These are phyloP conservation scores for Mortierella sp. DNA, from an alignment of 371 early-diverging fungal genomes.

Conservation along the genomic window DNA sequence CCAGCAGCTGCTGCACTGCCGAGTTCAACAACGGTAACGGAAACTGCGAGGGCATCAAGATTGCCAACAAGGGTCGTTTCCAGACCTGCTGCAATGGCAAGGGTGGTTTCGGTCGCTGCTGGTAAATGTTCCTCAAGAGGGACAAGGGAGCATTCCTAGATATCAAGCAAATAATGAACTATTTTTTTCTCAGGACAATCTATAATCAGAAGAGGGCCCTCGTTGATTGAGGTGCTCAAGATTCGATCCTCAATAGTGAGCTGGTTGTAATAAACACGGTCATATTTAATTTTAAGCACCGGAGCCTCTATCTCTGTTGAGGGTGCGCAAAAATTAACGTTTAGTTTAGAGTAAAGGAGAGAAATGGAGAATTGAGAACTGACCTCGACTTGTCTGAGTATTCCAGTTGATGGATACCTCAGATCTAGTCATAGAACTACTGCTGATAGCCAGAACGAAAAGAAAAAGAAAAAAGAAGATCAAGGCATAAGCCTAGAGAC, in stretches of 20 bases:
- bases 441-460: too few relatives aligned
- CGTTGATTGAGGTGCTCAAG: not conserved
- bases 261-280: constrained; percentile 1
- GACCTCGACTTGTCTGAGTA: not conserved
- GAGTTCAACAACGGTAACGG: constrained; percentile 17
- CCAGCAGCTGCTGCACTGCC: constrained; percentile 8
- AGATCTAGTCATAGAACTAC: not conserved
- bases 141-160: not conserved
- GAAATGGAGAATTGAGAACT: not conserved
- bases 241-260: not conserved
- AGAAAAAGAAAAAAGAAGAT: constrained; percentile 23
- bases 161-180: not conserved
- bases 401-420: not conserved
- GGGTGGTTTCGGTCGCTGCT: constrained; percentile 19
- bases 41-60: constrained; percentile 27
- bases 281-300: not conserved
- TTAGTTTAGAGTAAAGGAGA: not conserved
- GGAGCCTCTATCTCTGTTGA: not conserved
- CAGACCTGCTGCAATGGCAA: constrained; percentile 15
- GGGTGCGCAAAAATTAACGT: not conserved
- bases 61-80: constrained; percentile 1
- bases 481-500: too few relatives aligned
- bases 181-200: not conserved
- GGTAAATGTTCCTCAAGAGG: constrained; percentile 9
- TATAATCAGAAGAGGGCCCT: not conserved